These are phyloP conservation scores for Candida tammaniensis DNA, from an alignment of 805 yeast species.

Conservation along the genomic window DNA sequence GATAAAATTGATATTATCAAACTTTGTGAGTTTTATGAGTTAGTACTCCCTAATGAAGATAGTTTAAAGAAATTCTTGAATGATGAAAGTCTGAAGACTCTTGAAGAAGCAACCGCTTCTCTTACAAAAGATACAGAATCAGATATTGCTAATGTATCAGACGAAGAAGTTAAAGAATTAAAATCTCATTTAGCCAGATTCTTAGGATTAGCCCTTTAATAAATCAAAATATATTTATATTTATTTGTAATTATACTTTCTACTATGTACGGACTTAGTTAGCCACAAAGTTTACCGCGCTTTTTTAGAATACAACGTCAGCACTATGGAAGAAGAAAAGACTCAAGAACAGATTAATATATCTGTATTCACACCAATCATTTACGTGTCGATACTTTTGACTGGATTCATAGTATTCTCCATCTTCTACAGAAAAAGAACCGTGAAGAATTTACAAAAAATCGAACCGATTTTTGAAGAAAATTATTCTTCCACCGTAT, in stretches of 20 bases:
- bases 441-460: slow-evolving; percentile 49
- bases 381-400: slow-evolving; percentile 69
- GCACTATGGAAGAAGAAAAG: slow-evolving; percentile 18
- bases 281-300: not conserved
- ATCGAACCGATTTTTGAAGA: slow-evolving; percentile 73
- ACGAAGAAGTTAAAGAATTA: slow-evolving; percentile 51
- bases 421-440: slow-evolving; percentile 59
- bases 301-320: too few relatives aligned
- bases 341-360: slow-evolving; percentile 24
- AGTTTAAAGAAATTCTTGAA: slow-evolving; percentile 23
- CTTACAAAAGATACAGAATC: slow-evolving; percentile 4
- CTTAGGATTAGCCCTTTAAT: slow-evolving; percentile 56
- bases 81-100: slow-evolving; percentile 9
- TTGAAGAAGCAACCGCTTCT: slow-evolving; percentile 10
- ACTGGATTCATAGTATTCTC: slow-evolving; percentile 69
- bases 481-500: slow-evolving; percentile 64
- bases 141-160: slow-evolving; percentile 18
- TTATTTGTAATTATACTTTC: too few relatives aligned
- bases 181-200: slow-evolving; percentile 67
- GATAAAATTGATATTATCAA: slow-evolving; percentile 45
- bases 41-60: slow-evolving; percentile 62
- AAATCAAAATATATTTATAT: too few relatives aligned
- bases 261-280: too few relatives aligned
- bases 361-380: slow-evolving; percentile 60
- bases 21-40: slow-evolving; percentile 71